Base-by-base conservation (phyloP, 2,329 filamentous ascomycete species). In the Cytospora piceicola region DNA sequence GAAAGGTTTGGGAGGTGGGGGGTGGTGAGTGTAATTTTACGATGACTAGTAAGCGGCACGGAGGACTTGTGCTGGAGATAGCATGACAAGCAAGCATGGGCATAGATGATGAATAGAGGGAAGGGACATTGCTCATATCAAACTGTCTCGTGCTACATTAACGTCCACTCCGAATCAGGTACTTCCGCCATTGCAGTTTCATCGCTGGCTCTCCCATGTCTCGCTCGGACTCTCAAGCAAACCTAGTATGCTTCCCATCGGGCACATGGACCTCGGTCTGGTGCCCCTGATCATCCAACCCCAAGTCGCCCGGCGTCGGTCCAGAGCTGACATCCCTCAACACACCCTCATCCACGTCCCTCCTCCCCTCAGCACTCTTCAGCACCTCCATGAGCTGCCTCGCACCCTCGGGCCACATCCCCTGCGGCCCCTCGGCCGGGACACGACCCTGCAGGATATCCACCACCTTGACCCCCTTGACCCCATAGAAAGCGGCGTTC, bases 231-330 rank as follows among this genome's bases (percentile, higher is more conserved):
- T n/a, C 39, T 42, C 39, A 49, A 49, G n/a, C n/a, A 22, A 24
- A 22, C n/a, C n/a, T 22, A 11, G 46, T 12, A 12, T 49, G 46
- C 46, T 46, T 30, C n/a, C 22, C 49, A 64, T 58, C 24, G 17
- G 57, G 9, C 12, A 55, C 2, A 54, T 24, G 5, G 12, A 24
- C 46, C 46, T 14, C 46, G n/a, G 14, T 61, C 6, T 59, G 32
- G 14, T 30, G 29, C 3, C 6, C 8, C 29, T 46, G 17, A 15
- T 56, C 39, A 4, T 56, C 58, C n/a, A 65, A 3, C 78, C 93
- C 90, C 72, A 90, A 89, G 73, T 93, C 90, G 64, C 92, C 79
- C 4, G 86, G 88, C 46, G 88, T 90, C 6, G 90, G 90, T 89
- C 90, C 90, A 32, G 68, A 71, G 46, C 90, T 90, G 27, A 92